A percentile compares a stretch with the other conserved stretches of the same genome.
Evolutionary conservation across 441 rosid species (phyloP).

Genomic region (Capsella rubella): DNA sequence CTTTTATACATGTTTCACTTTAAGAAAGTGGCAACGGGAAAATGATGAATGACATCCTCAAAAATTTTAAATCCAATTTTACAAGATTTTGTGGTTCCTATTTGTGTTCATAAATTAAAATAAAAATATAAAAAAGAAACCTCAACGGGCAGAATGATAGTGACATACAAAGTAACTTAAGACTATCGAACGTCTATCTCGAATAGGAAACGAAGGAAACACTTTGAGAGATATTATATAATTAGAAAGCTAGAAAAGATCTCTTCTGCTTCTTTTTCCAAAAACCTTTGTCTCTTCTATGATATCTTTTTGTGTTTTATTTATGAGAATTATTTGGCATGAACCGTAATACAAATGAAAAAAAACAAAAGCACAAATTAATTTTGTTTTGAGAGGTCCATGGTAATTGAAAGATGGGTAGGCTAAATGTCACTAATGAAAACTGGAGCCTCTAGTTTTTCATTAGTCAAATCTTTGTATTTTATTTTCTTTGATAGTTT

Average conservation of each 20-base stretch:
- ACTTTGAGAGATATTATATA: constrained; percentile 1
- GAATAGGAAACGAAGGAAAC: constrained; percentile 19
- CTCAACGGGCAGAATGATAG: constrained; percentile 46
- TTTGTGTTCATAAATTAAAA: not conserved
- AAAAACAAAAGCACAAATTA: not conserved
- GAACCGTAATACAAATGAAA: too few relatives aligned
- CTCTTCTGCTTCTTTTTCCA: not conserved
- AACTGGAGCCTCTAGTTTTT: constrained; percentile 22
- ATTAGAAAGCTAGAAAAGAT: constrained; percentile 8
- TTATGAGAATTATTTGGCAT: not conserved
- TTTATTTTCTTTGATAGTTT: constrained; percentile 42
- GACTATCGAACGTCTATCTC: constrained; percentile 20
- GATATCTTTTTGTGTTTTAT: constrained; percentile 2
- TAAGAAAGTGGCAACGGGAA: constrained; percentile 22
- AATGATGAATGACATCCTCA: constrained; percentile 30
- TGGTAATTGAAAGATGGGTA: constrained; percentile 32
- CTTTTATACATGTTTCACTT: not conserved
- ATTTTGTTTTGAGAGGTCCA: not conserved
- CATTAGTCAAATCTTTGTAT: constrained; percentile 36
- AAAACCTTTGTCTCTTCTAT: not conserved
- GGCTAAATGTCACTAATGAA: constrained; percentile 45
- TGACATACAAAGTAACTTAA: constrained; percentile 35
- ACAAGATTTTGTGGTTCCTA: not conserved
- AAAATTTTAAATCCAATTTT: not conserved
- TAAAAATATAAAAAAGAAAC: not conserved